Evolutionary conservation across 306 rosid species (phyloP), one percentile per base, ranked within the genome.

Genomic region (Fagus crenata): DNA sequence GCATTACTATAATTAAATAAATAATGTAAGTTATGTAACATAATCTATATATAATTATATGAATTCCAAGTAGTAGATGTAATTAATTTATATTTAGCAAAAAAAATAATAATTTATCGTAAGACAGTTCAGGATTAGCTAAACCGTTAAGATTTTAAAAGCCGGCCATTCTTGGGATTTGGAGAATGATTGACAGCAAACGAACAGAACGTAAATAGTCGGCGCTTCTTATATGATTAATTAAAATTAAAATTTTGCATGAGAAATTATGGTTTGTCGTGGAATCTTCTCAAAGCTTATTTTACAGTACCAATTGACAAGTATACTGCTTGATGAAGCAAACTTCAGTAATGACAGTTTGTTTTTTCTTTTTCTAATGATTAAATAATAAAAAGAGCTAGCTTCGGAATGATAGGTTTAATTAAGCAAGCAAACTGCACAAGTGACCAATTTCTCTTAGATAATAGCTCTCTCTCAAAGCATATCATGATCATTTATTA

Each of bases 161-260:
- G 84, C 83, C 91, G 86, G 76, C 87, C 89, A 82, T 78, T 77
- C 67, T 86, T 63, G 87, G 89, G 86, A 88, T 90, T 60, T 80
- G 84, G 71, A 80, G 89, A 77, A 85, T 84, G 49, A 65, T 65
- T 39, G 92, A 89, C 90, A 92, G 87, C 92, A 81, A 78, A 72
- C 73, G 49, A 85, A 73, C 96, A 90, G 86, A 87, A 81, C 67
- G 80, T 76, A 72, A 78, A 90, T 80, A 78, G 90, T 85, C 89
- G 96, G 90, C 92, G 88, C 77, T 81, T 8, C 33, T 51, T 53
- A 13, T 1, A 39, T 65, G 67, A 72, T 37, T 77, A 49, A 78
- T 75, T 49, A 71, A 75, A 49, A 78, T 75, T 49, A 71, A 75
- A 70, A 43, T 77, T 49, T 53, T 69, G 60, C 54, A 37, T 4